These are phyloP conservation scores for Cutaneotrichosporon mucoides DNA, from an alignment of 1,284 basidiomycete genomes.

Conservation along the genomic window DNA sequence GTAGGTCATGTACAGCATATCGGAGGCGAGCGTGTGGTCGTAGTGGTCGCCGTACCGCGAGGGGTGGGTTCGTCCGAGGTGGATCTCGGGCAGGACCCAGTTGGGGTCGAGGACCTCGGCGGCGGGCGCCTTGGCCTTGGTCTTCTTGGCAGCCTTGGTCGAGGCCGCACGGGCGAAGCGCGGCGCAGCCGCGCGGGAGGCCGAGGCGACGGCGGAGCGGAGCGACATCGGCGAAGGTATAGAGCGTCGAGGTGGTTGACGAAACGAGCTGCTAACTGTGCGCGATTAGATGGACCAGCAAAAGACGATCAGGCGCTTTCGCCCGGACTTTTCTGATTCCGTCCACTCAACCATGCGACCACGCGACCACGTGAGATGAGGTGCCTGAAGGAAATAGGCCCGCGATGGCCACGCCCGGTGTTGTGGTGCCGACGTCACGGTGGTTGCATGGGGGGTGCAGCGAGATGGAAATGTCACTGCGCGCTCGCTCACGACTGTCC, in stretches of 20 bases:
- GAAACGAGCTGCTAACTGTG: too few species aligned
- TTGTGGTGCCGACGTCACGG: too few species aligned
- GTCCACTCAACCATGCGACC: too few species aligned
- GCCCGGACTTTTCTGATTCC: constrained; percentile 1
- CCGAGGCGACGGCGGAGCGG: constrained; percentile 18
- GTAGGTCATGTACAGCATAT: constrained; percentile 95
- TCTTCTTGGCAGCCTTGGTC: constrained; percentile 3
- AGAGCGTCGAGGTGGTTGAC: not conserved
- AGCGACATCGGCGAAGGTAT: constrained; percentile 12
- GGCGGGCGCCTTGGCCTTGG: not conserved
- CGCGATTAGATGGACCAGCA: not conserved
- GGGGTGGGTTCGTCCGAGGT: constrained; percentile 59
- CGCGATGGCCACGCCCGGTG: too few species aligned
- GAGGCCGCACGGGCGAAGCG: constrained; percentile 11
- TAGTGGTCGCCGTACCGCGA: constrained; percentile 83
- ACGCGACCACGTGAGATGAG: too few species aligned
- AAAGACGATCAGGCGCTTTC: not conserved
- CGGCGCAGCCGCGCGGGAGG: constrained; percentile 8
- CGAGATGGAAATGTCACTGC: not conserved
- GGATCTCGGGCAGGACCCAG: constrained; percentile 38
- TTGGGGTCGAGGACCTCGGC: constrained; percentile 7
- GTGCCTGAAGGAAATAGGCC: too few species aligned
- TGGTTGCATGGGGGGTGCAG: too few species aligned
- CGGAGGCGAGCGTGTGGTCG: constrained; percentile 70
- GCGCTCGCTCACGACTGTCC: not conserved